A percentile compares a stretch with the other conserved stretches of the same genome.
These are phyloP conservation scores for Coemansia erecta DNA, from an alignment of 192 early-diverging fungal genomes.

Conservation along the genomic window DNA sequence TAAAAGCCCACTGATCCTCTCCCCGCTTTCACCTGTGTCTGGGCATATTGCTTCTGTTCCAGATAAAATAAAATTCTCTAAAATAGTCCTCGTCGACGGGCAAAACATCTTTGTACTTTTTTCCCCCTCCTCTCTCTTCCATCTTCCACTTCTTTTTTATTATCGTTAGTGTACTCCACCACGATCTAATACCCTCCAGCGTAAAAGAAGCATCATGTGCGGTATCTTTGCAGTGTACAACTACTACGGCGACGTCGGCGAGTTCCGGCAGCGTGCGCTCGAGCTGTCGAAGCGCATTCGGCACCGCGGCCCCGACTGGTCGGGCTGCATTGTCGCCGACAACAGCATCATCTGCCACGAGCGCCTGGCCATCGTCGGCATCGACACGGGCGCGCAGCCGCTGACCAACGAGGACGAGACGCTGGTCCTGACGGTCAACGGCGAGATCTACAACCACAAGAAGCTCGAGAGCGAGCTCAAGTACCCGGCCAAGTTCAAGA, in stretches of 20 bases:
- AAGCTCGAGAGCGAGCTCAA: conserved; percentile 73
- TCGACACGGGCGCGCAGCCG: conserved; percentile 95
- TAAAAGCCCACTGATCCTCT: no score
- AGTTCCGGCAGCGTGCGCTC: conserved; percentile 80
- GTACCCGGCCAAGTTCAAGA: conserved; percentile 77
- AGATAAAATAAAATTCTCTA: no score
- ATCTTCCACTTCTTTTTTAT: neutral
- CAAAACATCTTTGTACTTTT: no score
- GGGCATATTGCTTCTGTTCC: no score
- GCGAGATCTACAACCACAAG: conserved; percentile 99
- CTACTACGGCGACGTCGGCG: conserved; percentile 72
- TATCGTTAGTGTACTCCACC: neutral
- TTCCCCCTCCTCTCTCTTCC: neutral
- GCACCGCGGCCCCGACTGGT: conserved; percentile 99
- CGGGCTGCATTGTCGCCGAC: conserved; percentile 75
- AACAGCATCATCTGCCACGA: conserved; percentile 95
- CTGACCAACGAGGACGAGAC: conserved; percentile 88
- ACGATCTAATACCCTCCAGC: neutral
- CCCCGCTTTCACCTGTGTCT: no score
- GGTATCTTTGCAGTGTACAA: conserved; percentile 96
- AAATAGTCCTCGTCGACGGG: no score
- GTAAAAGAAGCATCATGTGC: conserved; percentile 67
- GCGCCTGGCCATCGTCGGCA: conserved; percentile 97
- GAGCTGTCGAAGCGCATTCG: conserved; percentile 74
- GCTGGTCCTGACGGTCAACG: conserved; percentile 90